Conservation (phyloP, 2,329 filamentous ascomycete genomes). For the Xylariaceae sp. region DNA sequence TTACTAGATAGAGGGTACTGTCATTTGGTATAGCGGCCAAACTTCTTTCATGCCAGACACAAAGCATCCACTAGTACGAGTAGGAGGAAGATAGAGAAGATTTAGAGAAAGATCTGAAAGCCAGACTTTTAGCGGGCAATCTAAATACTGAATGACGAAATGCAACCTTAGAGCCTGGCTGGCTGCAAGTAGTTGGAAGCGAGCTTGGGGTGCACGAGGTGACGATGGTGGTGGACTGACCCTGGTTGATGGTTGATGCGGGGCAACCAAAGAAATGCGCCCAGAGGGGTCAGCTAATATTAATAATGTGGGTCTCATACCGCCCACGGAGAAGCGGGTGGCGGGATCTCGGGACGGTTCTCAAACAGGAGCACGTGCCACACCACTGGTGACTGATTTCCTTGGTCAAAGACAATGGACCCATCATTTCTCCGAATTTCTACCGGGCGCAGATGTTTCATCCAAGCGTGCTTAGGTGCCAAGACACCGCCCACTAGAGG, state of each 20-base stretch:
- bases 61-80: neutral
- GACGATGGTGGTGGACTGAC: neutral
- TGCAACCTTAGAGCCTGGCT: constrained; percentile 6
- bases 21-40: neutral
- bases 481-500: no score
- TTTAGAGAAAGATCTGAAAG: neutral
- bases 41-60: neutral
- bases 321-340: no score
- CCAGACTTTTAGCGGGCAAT: neutral
- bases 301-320: no score
- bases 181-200: constrained; percentile 18
- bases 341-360: no score
- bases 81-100: neutral
- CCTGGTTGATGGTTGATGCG: constrained; percentile 24
- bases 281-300: no score
- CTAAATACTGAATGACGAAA: constrained; percentile 22
- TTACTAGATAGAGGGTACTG: neutral
- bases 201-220: constrained; percentile 20
- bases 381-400: no score
- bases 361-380: no score
- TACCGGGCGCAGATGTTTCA: no score
- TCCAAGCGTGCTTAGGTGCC: no score
- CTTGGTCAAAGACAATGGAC: no score
- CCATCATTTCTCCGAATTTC: no score
- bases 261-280: constrained; percentile 19